phyloP scores from a whole-genome alignment of 345 rosid genomes.

The Aurinia saxatilis region DNA sequence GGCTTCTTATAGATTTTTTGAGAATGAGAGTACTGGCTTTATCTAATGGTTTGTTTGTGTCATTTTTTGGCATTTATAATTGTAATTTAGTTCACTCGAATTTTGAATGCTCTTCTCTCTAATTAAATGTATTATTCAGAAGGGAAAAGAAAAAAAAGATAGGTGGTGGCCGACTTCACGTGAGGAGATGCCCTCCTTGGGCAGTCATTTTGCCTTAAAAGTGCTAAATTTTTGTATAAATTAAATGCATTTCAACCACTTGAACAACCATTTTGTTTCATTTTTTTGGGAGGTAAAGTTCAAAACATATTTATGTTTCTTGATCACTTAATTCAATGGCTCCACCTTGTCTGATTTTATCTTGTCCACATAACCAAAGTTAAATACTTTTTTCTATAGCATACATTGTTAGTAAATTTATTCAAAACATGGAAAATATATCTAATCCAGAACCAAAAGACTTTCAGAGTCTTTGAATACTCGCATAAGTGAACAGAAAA shows the following conservation, averaged over 20 bases:
- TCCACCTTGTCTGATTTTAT: constrained; percentile 17
- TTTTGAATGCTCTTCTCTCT: too few species aligned
- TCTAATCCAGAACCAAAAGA: constrained; percentile 8
- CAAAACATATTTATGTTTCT: constrained; percentile 23
- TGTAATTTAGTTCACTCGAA: too few species aligned
- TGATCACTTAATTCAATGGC: constrained; percentile 19
- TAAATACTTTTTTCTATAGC: not conserved
- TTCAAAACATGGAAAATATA: too few species aligned
- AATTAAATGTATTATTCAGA: too few species aligned
- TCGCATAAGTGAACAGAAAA: constrained; percentile 11
- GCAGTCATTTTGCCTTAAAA: constrained; percentile 12
- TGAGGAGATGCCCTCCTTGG: constrained; percentile 30
- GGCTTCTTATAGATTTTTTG: too few species aligned
- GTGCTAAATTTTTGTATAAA: constrained; percentile 5
- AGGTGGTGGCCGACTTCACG: constrained; percentile 34
- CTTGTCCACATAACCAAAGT: constrained; percentile 15
- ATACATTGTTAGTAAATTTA: too few species aligned
- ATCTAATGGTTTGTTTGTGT: too few species aligned
- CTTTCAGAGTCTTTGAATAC: too few species aligned
- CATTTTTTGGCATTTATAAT: too few species aligned
- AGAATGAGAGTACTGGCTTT: too few species aligned
- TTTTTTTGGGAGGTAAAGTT: not conserved
- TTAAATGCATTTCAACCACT: constrained; percentile 26
- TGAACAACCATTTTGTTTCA: not conserved
- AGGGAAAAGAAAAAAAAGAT: constrained; percentile 9